Evolutionary conservation across 495 filamentous ascomycete species (phyloP), one percentile per base, ranked within the genome.

Genomic region (Melanomma pulvis-pyrius): DNA sequence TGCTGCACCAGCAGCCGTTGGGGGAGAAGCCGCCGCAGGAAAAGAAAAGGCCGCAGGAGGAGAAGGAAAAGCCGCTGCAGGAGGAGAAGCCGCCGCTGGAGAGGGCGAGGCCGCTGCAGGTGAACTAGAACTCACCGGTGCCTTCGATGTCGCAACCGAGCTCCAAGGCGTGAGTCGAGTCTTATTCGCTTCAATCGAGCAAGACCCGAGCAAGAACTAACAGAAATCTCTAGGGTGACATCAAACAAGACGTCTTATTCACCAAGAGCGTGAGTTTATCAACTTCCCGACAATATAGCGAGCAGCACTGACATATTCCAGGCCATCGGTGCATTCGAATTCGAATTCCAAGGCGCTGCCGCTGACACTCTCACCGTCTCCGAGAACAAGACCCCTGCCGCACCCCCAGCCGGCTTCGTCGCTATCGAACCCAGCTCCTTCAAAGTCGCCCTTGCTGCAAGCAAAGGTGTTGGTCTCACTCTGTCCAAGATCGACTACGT

Each of bases 401-500:
- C 72, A 0, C 29, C 78, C 0, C 77, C 77, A 1, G 32, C 62
- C 0, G 78, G 77, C 21, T 79, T 80, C 61, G 67, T 54, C 26
- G 65, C 68, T 25, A 54, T 78, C 12, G 78, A 79, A 49, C 71
- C 75, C 6, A 63, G 71, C 39, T 76, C 78, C 9, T 79, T 73
- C 69, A 71, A 59, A 12, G 70, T 80, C 39, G 66, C 66, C 22
- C 66, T 80, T 0, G 60, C 63, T n/a, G 62, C 46, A 12, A 50
- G 41, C n/a, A 61, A 61, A 46, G 77, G 78, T 1, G 61, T 65
- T 24, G 72, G 69, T 28, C 48, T 80, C 17, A 77, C 76, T 0
- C 65, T 80, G 9, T 67, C 70, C n/a, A 78, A 76, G 71, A 71
- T 79, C 50, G 78, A 80, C 52, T 80, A 75, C 62, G 74, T 80